Conservation (phyloP, 2,329 filamentous ascomycete genomes). For the Diaporthe batatas region DNA sequence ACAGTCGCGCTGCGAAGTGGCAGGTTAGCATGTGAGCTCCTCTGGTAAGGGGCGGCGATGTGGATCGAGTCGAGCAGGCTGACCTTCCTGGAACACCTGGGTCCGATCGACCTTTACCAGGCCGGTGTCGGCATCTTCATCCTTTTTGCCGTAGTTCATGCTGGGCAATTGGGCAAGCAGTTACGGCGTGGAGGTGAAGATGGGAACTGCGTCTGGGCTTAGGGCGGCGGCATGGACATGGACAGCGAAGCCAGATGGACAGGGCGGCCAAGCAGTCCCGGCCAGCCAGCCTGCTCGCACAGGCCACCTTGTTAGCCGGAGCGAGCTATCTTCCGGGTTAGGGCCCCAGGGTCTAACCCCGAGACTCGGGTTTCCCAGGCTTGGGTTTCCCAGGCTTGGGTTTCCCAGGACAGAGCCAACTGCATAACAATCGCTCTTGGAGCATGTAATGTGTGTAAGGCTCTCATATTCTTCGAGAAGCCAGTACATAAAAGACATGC, state of each 20-base stretch:
- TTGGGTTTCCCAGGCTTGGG: too few species aligned
- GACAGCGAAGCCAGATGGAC: constrained; percentile 37
- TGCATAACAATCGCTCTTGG: too few species aligned
- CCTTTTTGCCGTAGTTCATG: constrained; percentile 99
- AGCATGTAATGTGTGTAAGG: too few species aligned
- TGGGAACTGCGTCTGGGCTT: constrained; percentile 23
- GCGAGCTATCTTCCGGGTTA: constrained; percentile 23
- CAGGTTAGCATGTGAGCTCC: constrained; percentile 51
- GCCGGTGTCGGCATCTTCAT: constrained; percentile 94
- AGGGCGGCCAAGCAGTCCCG: constrained; percentile 18
- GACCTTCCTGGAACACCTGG: constrained; percentile 98
- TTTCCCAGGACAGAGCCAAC: too few species aligned
- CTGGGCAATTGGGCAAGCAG: constrained; percentile 55
- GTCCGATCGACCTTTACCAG: constrained; percentile 98
- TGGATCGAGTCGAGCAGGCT: constrained; percentile 47
- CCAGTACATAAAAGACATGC: too few species aligned
- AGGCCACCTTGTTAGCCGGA: constrained; percentile 27
- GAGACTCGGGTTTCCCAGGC: neutral
- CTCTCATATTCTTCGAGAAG: too few species aligned
- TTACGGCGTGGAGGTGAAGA: constrained; percentile 42
- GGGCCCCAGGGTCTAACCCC: constrained; percentile 23
- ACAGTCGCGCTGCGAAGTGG: constrained; percentile 84
- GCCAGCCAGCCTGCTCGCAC: constrained; percentile 8
- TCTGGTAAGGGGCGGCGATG: constrained; percentile 43
- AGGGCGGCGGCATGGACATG: constrained; percentile 30